These are phyloP conservation scores for Malassezia psittaci DNA, from an alignment of 1,284 basidiomycete species.

Conservation along the genomic window DNA sequence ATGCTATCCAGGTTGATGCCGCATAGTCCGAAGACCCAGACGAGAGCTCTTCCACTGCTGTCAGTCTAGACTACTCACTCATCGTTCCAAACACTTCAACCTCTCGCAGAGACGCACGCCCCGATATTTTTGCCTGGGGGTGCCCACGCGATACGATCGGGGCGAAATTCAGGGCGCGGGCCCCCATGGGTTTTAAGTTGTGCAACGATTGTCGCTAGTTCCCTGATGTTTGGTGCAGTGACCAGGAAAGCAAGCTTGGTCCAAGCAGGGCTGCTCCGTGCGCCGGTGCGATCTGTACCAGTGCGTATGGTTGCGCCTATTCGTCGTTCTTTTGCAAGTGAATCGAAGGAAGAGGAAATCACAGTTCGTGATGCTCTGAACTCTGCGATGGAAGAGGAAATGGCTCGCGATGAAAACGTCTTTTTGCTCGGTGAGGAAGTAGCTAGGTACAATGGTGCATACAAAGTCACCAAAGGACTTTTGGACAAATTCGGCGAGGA, in stretches of 20 bases:
- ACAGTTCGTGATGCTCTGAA: slow-evolving; percentile 97
- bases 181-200: neutral
- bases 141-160: neutral
- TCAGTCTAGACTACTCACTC: slow-evolving; percentile 1
- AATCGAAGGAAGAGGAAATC: slow-evolving; percentile 57
- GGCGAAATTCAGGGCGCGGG: neutral
- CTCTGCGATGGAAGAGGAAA: slow-evolving; percentile 98
- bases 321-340: neutral
- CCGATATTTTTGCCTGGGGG: neutral
- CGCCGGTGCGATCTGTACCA: neutral
- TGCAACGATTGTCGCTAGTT: neutral
- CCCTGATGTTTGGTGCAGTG: neutral
- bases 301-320: neutral
- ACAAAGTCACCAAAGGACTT: slow-evolving; percentile 59
- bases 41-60: slow-evolving; percentile 66
- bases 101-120: neutral
- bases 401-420: slow-evolving; percentile 87
- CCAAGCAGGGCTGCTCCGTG: neutral
- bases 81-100: neutral
- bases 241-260: neutral
- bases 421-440: slow-evolving; percentile 98
- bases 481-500: slow-evolving; percentile 99
- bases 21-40: slow-evolving; percentile 81
- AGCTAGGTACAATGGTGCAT: slow-evolving; percentile 57
- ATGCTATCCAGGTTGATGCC: slow-evolving; percentile 74